Evolutionary conservation across 805 yeast genomes (phyloP).

Genomic region (Komagataella pseudopastoris): DNA sequence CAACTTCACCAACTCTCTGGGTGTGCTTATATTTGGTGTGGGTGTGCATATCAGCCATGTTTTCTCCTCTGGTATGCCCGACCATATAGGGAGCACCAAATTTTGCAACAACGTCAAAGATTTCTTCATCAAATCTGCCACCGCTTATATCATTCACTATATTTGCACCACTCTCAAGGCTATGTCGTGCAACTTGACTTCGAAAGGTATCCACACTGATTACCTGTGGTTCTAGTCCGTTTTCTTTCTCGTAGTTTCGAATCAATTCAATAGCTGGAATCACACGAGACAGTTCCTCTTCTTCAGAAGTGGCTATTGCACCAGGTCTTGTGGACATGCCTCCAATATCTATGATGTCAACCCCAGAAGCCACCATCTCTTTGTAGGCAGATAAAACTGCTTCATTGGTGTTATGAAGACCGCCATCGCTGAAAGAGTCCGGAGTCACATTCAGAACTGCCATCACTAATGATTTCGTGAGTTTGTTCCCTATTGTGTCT

Average conservation of each 20-base stretch:
- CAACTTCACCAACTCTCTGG: conserved; percentile 1
- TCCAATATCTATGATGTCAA: conserved; percentile 80
- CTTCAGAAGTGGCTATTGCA: conserved; percentile 40
- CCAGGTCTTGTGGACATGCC: conserved; percentile 94
- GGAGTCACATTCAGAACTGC: conserved; percentile 85
- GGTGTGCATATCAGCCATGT: conserved; percentile 39
- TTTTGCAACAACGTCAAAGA: conserved; percentile 58
- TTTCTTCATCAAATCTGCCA: conserved; percentile 54
- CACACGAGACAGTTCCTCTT: conserved; percentile 62
- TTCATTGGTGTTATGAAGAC: conserved; percentile 18
- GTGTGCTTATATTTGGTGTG: not conserved
- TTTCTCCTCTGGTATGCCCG: conserved; percentile 78
- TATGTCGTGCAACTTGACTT: conserved; percentile 54
- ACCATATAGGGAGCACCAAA: conserved; percentile 65
- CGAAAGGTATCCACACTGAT: conserved; percentile 87
- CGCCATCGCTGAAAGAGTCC: conserved; percentile 93
- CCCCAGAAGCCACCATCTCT: conserved; percentile 40
- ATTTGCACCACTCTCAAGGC: conserved; percentile 71
- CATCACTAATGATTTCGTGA: conserved; percentile 58
- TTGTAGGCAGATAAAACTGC: conserved; percentile 26
- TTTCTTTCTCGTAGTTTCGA: conserved; percentile 22
- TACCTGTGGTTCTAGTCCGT: conserved; percentile 18
- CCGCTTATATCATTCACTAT: conserved; percentile 85
- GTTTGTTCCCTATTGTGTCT: conserved; percentile 27
- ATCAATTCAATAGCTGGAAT: conserved; percentile 56